Percentiles rank a stretch among this genome's conserved stretches.
Conservation (phyloP, 768 basidiomycete genomes). For the Xanthoconium stramineum region DNA sequence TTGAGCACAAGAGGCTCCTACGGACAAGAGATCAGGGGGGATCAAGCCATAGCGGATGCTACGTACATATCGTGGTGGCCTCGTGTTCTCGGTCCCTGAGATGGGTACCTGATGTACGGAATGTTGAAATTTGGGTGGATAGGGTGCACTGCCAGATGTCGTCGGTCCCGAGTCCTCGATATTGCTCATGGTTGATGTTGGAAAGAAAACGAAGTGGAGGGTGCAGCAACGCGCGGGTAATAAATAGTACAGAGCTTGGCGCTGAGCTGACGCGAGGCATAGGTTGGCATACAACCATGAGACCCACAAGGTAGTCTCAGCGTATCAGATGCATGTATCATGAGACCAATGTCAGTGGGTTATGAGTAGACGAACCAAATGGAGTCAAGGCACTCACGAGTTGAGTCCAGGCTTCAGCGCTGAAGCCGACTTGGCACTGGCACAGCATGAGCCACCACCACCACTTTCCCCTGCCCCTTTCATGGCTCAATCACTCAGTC, state of each 20-base stretch:
- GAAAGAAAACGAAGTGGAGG: not conserved
- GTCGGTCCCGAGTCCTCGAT: not conserved
- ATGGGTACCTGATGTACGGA: conserved; percentile 50
- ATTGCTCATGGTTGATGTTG: conserved; percentile 6
- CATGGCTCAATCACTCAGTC: too few species aligned
- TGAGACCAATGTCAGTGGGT: too few species aligned
- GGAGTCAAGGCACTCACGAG: too few species aligned
- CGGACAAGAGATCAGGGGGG: not conserved
- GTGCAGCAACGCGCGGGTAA: not conserved
- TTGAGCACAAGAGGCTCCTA: conserved; percentile 32
- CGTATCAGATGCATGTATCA: too few species aligned
- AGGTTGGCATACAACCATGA: not conserved
- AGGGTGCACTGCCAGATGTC: conserved; percentile 1
- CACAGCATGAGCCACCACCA: too few species aligned
- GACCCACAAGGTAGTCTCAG: too few species aligned
- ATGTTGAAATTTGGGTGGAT: conserved; percentile 39
- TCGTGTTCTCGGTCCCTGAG: conserved; percentile 30
- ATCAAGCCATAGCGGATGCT: not conserved
- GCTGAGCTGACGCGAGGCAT: not conserved
- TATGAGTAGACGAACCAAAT: too few species aligned
- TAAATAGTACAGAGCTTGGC: not conserved
- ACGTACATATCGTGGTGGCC: conserved; percentile 45
- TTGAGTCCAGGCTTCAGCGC: too few species aligned
- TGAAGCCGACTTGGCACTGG: too few species aligned
- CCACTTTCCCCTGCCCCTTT: too few species aligned